Percentiles rank a stretch among this genome's conserved stretches.
These are phyloP conservation scores for Neonectria coccinea DNA, from an alignment of 2,329 filamentous ascomycete genomes.

Conservation along the genomic window DNA sequence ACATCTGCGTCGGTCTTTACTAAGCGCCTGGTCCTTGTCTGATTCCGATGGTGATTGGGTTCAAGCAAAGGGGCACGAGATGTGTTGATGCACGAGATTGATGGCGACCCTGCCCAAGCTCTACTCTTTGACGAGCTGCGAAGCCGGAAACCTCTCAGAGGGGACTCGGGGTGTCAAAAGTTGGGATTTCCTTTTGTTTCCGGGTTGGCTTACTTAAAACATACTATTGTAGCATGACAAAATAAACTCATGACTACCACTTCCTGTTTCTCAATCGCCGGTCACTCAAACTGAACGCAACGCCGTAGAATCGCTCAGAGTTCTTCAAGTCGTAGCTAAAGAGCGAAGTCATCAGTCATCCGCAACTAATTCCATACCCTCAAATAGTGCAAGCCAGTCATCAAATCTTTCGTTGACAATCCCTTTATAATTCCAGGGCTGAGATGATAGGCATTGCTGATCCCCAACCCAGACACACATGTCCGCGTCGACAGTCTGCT, in stretches of 20 bases:
- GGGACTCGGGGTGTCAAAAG: conserved; percentile 25
- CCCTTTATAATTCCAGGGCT: conserved; percentile 42
- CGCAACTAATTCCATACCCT: conserved; percentile 32
- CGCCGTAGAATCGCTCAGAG: no score
- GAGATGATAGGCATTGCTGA: conserved; percentile 19
- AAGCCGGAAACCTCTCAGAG: neutral
- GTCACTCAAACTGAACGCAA: neutral
- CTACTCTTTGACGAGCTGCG: conserved; percentile 14
- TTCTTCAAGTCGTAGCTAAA: no score
- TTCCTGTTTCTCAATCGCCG: neutral
- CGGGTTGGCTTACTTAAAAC: conserved; percentile 30
- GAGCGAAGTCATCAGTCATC: conserved; percentile 1
- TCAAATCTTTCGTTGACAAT: conserved; percentile 44
- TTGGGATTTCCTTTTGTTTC: conserved; percentile 32
- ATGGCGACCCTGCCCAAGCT: conserved; percentile 16
- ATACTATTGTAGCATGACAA: conserved; percentile 35
- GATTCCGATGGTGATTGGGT: conserved; percentile 21
- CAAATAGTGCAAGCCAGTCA: conserved; percentile 47
- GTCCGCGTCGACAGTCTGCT: conserved; percentile 41
- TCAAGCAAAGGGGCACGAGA: conserved; percentile 27
- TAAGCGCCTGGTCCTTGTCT: conserved; percentile 27
- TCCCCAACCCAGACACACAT: conserved; percentile 49
- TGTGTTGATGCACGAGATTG: conserved; percentile 23
- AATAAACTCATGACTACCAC: conserved; percentile 34
- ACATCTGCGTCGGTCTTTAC: conserved; percentile 63